Percentiles rank a stretch among this genome's conserved stretches.
These are phyloP conservation scores for Stagonosporopsis chrysanthemi DNA, from an alignment of 2,329 filamentous ascomycete genomes.

Conservation along the genomic window DNA sequence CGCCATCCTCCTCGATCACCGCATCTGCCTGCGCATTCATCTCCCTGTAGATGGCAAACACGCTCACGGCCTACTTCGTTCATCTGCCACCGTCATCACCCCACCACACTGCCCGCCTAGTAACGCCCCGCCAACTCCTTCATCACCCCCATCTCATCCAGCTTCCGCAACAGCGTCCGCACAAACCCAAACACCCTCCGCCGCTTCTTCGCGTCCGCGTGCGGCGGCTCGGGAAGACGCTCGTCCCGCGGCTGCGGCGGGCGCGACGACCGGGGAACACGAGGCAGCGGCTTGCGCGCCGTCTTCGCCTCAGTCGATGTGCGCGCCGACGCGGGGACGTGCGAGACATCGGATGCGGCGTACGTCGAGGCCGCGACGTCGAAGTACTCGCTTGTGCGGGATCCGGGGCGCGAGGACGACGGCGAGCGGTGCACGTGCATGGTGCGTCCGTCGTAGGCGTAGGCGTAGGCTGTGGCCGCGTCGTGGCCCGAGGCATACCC, in stretches of 20 bases:
- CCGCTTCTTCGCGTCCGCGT: slow-evolving; percentile 2
- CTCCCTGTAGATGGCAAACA: not conserved
- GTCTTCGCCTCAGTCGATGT: not conserved
- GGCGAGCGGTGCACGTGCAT: slow-evolving; percentile 23
- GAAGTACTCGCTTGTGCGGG: not conserved
- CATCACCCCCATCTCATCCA: slow-evolving; percentile 21
- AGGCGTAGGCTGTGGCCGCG: slow-evolving; percentile 11
- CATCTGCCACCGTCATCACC: too few species aligned
- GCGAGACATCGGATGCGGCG: not conserved
- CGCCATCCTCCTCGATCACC: not conserved
- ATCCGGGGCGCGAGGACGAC: not conserved
- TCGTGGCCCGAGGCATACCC: slow-evolving; percentile 20
- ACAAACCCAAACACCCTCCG: slow-evolving; percentile 17
- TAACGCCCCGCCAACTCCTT: slow-evolving; percentile 3
- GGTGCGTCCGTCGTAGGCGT: slow-evolving; percentile 28
- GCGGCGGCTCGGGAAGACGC: not conserved
- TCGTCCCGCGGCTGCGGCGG: not conserved
- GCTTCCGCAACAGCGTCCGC: slow-evolving; percentile 18
- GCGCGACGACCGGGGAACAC: not conserved
- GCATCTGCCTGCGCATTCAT: not conserved
- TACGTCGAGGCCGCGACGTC: not conserved
- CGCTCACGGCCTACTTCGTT: not conserved
- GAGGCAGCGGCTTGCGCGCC: not conserved
- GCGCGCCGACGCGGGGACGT: not conserved
- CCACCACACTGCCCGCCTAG: not conserved